phyloP scores from a whole-genome alignment of 2,329 filamentous ascomycete species.

The Pseudovirgaria hyperparasitica region DNA sequence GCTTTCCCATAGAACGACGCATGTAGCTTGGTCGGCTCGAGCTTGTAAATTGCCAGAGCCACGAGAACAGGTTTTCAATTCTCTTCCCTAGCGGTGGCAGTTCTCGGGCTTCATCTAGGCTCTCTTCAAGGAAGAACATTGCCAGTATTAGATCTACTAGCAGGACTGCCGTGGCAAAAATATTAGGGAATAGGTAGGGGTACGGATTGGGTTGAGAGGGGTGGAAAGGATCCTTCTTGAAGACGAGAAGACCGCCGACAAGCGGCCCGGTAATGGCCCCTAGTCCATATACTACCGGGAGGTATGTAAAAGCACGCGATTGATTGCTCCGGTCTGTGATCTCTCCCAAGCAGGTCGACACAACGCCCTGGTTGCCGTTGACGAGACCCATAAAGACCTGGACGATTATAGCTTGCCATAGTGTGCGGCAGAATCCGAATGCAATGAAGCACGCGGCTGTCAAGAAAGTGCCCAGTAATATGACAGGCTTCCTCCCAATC shows the following conservation, averaged over 20 bases:
- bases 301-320: slow-evolving; percentile 81
- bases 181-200: slow-evolving; percentile 76
- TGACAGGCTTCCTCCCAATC: slow-evolving; percentile 70
- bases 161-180: slow-evolving; percentile 63
- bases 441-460: slow-evolving; percentile 69
- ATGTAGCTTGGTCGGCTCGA: slow-evolving; percentile 47
- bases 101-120: slow-evolving; percentile 52
- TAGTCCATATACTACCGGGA: slow-evolving; percentile 91
- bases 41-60: slow-evolving; percentile 58
- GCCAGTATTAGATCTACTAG: slow-evolving; percentile 60
- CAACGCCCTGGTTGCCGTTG: slow-evolving; percentile 89
- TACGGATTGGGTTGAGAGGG: slow-evolving; percentile 43
- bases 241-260: slow-evolving; percentile 74
- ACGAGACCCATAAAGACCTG: slow-evolving; percentile 85
- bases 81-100: slow-evolving; percentile 48
- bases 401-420: slow-evolving; percentile 75
- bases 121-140: slow-evolving; percentile 77
- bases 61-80: slow-evolving; percentile 48
- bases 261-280: slow-evolving; percentile 88
- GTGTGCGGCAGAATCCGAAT: slow-evolving; percentile 74
- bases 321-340: slow-evolving; percentile 94
- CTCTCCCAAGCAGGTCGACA: slow-evolving; percentile 87
- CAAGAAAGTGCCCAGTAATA: slow-evolving; percentile 69
- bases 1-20: slow-evolving; percentile 22
- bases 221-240: slow-evolving; percentile 44